Base-by-base conservation (phyloP, 352 stramenopile species). In the Phytopythium cucurbitacearum region DNA sequence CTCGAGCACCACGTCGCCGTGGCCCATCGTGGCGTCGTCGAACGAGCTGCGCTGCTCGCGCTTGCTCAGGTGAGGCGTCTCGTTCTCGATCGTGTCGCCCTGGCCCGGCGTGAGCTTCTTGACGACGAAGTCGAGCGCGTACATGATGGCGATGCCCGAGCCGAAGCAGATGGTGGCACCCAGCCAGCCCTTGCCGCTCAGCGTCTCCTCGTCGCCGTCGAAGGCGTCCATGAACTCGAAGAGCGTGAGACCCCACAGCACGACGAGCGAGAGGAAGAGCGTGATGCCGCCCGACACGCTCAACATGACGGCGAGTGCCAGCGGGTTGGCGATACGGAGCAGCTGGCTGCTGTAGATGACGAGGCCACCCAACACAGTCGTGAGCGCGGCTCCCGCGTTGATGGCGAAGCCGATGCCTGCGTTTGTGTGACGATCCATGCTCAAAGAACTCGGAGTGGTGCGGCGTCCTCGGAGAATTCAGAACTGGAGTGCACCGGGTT, bases 121-220 rank as follows among this genome's bases (percentile, higher is more conserved):
- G 7, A 86, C 65, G 21, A 87, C 33, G 13, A 65, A 61, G 57
- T 83, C 74, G 39, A 85, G 60, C 1, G 37, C 21, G 48, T 82
- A 81, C 40, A 83, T 69, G 21, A 84, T 48, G 16, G 69, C 33
- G 11, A 97, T 84, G 28, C 92, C 88, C 28, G 51, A 71, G 64
- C 93, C 92, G 60, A 97, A 92, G 62, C 74, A 93, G 0, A 83
- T 48, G 5, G 89, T 97, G 8, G 83, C 71, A 39, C 76, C 89
- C 32, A 92, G 59, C 69, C 90, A 94, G 0, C 77, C 76, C 34
- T 81, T 52, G 1, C 69, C 70, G 4, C 33, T 50, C 9, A 69
- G 57, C 5, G 48, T 52, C 7, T 64, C 40, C 37, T 64, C 49
- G 16, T 56, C 60, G 5, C 55, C 62, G n/a, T 80, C 57, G 13